Evolutionary conservation across 305 asterid genomes (phyloP), one percentile per base, ranked within the genome.

Genomic region (Petunia hybrid): DNA sequence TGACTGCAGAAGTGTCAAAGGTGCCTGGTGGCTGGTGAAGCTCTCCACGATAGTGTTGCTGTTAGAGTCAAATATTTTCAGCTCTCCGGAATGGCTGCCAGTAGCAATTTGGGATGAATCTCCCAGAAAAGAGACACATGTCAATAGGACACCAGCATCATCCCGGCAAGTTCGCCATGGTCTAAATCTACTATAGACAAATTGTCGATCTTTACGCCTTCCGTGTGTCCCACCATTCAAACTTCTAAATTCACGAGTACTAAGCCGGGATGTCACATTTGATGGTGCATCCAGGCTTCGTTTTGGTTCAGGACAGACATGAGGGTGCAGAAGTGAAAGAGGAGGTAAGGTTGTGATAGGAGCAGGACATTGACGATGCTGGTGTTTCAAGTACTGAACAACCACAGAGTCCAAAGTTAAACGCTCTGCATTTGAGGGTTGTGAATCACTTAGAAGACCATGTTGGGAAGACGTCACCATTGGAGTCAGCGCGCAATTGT

Each of bases 261-360:
- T 91, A 43, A 95, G 96, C 70, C 99, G 96, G 51, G 98, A 84
- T 4, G 99, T 95, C 78, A 93, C 93, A 78, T 97, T 97, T 74
- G 99, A 90, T 68, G 99, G 99, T 57, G 97, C 97, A 80, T 97
- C 99, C 31, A 95, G 97, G 88, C 93, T 92, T 87, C 95, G 88
- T 82, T 79, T 95, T 60, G 99, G 94, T 82, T 97, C 99, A 6
- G 99, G 99, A 84, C 99, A 97, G 82, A 92, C 89, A 65, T 97
- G 99, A 62, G 99, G 99, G 61, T 97, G 99, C 87, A 95, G 83
- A 77, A 97, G 98, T 10, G 99, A 97, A 38, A 97, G 93, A 82
- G 99, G 99, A 4, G 99, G 99, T 86, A 97, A 88, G 67, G 99
- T 97, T 64, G 99, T 97, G 84, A 97, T 97, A 4, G 99, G 99